Conservation (phyloP, 345 rosid species). For the Melaleuca alternifolia region DNA sequence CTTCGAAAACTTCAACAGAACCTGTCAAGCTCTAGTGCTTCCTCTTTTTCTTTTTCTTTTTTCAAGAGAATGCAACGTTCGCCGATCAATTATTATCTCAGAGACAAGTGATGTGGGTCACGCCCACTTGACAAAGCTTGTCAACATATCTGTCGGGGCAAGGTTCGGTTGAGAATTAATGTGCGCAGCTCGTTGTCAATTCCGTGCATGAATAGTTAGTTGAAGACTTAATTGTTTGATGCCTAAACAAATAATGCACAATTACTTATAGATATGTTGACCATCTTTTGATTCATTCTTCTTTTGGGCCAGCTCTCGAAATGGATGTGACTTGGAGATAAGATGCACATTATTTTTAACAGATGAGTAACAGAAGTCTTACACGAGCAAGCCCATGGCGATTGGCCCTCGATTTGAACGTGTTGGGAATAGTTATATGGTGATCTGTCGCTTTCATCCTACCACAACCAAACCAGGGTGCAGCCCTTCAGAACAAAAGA, state of each 20-base stretch:
- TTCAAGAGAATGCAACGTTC: neutral
- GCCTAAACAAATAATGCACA: neutral
- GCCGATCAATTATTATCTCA: neutral
- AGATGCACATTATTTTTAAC: neutral
- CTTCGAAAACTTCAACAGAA: neutral
- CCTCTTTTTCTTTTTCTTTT: too few relatives aligned
- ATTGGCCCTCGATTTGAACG: neutral
- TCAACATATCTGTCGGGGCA: neutral
- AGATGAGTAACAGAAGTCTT: neutral
- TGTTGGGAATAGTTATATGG: neutral
- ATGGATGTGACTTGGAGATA: neutral
- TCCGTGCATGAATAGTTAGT: neutral
- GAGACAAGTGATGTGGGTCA: neutral
- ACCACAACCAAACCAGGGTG: too few relatives aligned
- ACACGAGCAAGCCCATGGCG: neutral
- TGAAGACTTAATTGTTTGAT: neutral
- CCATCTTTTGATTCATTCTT: neutral
- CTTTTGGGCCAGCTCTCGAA: neutral
- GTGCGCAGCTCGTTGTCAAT: neutral
- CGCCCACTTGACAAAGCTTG: neutral
- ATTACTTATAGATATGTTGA: neutral
- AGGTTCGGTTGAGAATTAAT: neutral
- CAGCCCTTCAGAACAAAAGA: too few relatives aligned
- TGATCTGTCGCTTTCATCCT: neutral
- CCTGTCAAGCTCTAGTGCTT: neutral